Conservation (phyloP, 1,284 basidiomycete species). For the Trichosporon ovoides region DNA sequence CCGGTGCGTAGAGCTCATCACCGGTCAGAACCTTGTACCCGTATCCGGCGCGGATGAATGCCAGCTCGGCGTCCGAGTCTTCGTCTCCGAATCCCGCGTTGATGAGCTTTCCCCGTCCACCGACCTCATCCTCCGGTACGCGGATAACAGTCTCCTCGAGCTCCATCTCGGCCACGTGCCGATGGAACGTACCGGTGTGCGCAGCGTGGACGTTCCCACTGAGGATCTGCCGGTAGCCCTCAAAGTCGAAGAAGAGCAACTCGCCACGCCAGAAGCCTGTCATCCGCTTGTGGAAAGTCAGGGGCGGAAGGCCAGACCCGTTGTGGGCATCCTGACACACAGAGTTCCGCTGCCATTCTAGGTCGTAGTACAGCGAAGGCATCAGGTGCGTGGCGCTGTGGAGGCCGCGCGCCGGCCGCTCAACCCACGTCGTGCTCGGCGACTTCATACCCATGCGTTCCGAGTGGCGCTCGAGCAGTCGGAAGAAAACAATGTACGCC, state of each 20-base stretch:
- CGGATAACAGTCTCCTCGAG: constrained; percentile 45
- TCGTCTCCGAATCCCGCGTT: constrained; percentile 39
- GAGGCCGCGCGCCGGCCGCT: constrained; percentile 15
- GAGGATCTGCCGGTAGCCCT: constrained; percentile 52
- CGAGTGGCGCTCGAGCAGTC: constrained; percentile 39
- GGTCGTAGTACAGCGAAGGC: constrained; percentile 43
- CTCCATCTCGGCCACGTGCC: constrained; percentile 41
- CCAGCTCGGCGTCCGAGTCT: constrained; percentile 33
- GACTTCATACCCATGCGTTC: constrained; percentile 29
- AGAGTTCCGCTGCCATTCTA: constrained; percentile 48
- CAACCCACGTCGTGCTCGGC: constrained; percentile 23
- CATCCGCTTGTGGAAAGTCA: constrained; percentile 48
- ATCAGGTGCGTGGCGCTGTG: constrained; percentile 34
- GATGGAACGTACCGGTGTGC: constrained; percentile 46
- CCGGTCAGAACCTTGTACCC: constrained; percentile 34
- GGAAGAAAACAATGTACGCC: constrained; percentile 35
- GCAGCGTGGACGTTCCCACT: constrained; percentile 48
- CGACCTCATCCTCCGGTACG: constrained; percentile 40
- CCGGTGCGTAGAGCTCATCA: constrained; percentile 28
- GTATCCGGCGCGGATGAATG: constrained; percentile 33
- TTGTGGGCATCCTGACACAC: constrained; percentile 49
- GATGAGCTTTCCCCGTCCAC: constrained; percentile 39
- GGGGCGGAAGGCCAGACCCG: constrained; percentile 48
- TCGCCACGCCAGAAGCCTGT: constrained; percentile 53
- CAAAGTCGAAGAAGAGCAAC: constrained; percentile 55